Evolutionary conservation across 805 yeast species (phyloP).

Genomic region (Wickerhamomyces bovis): DNA sequence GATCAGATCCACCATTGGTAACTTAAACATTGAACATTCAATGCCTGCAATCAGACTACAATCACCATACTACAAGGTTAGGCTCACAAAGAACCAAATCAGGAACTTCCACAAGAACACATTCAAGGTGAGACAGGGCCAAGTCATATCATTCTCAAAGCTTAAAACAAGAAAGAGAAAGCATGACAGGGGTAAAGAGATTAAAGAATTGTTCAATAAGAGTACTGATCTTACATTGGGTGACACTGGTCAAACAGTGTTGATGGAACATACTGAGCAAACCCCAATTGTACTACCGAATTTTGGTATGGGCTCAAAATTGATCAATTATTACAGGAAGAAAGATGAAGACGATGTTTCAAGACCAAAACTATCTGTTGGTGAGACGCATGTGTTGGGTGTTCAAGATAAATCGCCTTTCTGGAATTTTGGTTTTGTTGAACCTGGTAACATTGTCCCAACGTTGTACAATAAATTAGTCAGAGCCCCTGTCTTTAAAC

Average conservation of each 20-base stretch:
- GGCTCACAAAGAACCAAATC: constrained; percentile 55
- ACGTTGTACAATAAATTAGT: constrained; percentile 87
- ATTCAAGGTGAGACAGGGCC: constrained; percentile 72
- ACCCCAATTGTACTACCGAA: constrained; percentile 75
- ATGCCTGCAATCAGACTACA: constrained; percentile 83
- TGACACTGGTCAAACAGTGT: constrained; percentile 71
- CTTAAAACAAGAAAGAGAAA: constrained; percentile 76
- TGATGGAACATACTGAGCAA: constrained; percentile 89
- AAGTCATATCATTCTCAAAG: constrained; percentile 69
- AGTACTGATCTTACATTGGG: constrained; percentile 77
- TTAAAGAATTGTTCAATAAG: constrained; percentile 63
- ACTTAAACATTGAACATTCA: constrained; percentile 85
- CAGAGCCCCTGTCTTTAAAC: constrained; percentile 90
- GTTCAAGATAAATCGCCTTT: constrained; percentile 94
- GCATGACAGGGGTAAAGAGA: constrained; percentile 80
- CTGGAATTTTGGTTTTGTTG: constrained; percentile 98
- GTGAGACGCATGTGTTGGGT: constrained; percentile 95
- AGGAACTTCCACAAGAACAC: constrained; percentile 77
- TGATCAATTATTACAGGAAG: constrained; percentile 90
- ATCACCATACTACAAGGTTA: constrained; percentile 85
- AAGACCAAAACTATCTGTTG: constrained; percentile 82
- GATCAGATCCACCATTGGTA: constrained; percentile 88
- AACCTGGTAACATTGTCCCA: constrained; percentile 89
- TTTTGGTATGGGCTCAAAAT: constrained; percentile 93
- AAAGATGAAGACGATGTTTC: constrained; percentile 71